These are phyloP conservation scores for Candida sp. DNA, from an alignment of 1,139 yeast species.

Conservation along the genomic window DNA sequence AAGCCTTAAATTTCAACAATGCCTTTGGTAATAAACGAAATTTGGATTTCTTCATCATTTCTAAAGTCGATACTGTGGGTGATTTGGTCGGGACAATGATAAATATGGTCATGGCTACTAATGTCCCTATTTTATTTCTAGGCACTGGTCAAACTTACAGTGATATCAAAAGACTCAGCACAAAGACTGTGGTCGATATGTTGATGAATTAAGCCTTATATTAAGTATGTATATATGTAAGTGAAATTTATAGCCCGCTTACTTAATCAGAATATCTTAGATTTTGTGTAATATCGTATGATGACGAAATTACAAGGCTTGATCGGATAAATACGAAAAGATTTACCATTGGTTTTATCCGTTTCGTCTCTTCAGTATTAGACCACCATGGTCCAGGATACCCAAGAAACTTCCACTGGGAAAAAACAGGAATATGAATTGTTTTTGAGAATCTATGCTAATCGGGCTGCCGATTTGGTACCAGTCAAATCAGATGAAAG, in stretches of 20 bases:
- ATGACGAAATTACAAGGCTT: no score
- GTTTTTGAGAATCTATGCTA: constrained; percentile 30
- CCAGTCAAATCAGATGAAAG: constrained; percentile 3
- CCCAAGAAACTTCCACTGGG: not conserved
- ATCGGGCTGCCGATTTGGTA: constrained; percentile 39
- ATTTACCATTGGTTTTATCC: no score
- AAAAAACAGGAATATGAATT: constrained; percentile 7
- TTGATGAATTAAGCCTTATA: constrained; percentile 44
- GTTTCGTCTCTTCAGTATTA: not conserved
- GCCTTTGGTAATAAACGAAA: constrained; percentile 87
- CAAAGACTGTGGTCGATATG: constrained; percentile 88
- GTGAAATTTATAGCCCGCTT: no score
- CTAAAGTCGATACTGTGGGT: constrained; percentile 97
- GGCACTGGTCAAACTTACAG: constrained; percentile 98
- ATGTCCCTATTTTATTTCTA: constrained; percentile 90
- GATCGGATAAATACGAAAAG: no score
- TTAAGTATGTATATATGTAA: not conserved
- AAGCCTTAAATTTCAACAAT: constrained; percentile 86
- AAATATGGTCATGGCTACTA: constrained; percentile 96
- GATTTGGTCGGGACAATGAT: constrained; percentile 97
- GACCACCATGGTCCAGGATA: not conserved
- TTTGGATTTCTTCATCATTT: constrained; percentile 87
- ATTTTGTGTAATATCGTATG: no score
- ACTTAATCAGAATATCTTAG: no score
- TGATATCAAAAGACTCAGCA: constrained; percentile 88